Evolutionary conservation across 1,139 yeast species (phyloP).

Genomic region (Debaryomycetaceae sp.): DNA sequence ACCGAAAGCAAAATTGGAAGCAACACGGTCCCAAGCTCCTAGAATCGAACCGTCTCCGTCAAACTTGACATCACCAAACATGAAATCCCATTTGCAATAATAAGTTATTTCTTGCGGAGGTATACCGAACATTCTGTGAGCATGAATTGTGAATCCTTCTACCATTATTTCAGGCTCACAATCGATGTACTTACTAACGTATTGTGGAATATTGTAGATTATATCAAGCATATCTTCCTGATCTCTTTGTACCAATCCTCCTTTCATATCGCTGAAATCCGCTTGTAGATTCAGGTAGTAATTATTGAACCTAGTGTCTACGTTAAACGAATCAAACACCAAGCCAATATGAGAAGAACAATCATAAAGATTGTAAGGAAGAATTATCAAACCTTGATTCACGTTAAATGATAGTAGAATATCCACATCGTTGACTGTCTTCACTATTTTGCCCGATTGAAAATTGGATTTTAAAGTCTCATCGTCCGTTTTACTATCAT

Average conservation of each 20-base stretch:
- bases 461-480: constrained; percentile 30
- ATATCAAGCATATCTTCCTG: constrained; percentile 13
- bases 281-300: constrained; percentile 86
- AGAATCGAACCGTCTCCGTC: constrained; percentile 51
- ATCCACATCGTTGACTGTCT: constrained; percentile 73
- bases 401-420: constrained; percentile 69
- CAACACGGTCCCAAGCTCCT: constrained; percentile 40
- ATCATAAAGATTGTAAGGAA: constrained; percentile 74
- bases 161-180: constrained; percentile 36
- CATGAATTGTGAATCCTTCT: constrained; percentile 69
- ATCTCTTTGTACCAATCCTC: constrained; percentile 22
- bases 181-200: constrained; percentile 17
- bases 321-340: constrained; percentile 61
- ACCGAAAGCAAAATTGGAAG: constrained; percentile 54
- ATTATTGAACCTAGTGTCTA: constrained; percentile 82
- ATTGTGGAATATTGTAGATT: constrained; percentile 24
- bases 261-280: constrained; percentile 47
- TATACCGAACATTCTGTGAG: constrained; percentile 88
- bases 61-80: constrained; percentile 55
- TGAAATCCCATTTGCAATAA: constrained; percentile 86
- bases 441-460: constrained; percentile 22
- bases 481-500: constrained; percentile 5
- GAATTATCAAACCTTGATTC: constrained; percentile 60
- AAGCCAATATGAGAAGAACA: constrained; percentile 60
- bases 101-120: constrained; percentile 89